Evolutionary conservation across 2,329 filamentous ascomycete species (phyloP).

Genomic region (Exophiala sideris): DNA sequence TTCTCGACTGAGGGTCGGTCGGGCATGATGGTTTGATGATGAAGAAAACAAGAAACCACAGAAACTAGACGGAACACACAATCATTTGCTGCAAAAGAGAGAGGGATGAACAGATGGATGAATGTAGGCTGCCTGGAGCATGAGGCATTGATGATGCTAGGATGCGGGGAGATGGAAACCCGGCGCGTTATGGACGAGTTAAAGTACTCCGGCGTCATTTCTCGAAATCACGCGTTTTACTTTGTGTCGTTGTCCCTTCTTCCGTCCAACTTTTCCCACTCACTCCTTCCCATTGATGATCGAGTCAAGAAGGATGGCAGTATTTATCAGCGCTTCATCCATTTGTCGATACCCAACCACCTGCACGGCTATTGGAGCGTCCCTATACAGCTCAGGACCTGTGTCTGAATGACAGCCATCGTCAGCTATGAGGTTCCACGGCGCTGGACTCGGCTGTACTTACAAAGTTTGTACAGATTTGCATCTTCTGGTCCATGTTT

Average conservation of each 20-base stretch:
- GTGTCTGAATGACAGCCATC: conserved; percentile 39
- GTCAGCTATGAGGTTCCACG: conserved; percentile 36
- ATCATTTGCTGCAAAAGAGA: not conserved
- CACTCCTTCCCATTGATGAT: conserved; percentile 11
- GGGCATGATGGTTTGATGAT: conserved; percentile 26
- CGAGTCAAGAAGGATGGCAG: conserved; percentile 2
- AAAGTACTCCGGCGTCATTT: no score
- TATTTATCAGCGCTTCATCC: conserved; percentile 42
- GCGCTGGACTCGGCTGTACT: not conserved
- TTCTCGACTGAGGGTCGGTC: conserved; percentile 23
- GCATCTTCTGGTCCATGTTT: conserved; percentile 16
- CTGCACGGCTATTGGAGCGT: conserved; percentile 53
- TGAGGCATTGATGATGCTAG: not conserved
- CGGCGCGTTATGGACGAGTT: no score
- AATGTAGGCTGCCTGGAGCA: conserved; percentile 11
- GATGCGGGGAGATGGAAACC: not conserved
- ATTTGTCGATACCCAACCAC: conserved; percentile 53
- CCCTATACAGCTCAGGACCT: conserved; percentile 43
- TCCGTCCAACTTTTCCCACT: not conserved
- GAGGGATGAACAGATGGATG: not conserved
- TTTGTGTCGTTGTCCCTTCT: no score
- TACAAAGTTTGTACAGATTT: conserved; percentile 15
- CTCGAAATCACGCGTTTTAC: no score
- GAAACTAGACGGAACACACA: not conserved
- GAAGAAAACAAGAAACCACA: not conserved